Percentiles rank a stretch among this genome's conserved stretches.
Conservation (phyloP, 2,329 filamentous ascomycete genomes). For the Bipolaris zeicola region DNA sequence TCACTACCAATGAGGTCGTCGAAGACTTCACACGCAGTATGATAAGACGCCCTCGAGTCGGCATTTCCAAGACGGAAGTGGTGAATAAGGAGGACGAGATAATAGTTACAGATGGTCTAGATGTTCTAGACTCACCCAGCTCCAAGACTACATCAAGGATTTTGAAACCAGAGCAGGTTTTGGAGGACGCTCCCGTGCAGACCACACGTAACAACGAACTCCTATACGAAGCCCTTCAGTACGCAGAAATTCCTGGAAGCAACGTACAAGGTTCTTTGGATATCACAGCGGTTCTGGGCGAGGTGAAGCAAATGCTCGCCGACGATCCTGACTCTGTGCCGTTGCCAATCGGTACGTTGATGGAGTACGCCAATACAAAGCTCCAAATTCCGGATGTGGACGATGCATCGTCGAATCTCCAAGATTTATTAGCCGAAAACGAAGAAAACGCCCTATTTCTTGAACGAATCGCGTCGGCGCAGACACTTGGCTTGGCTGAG, state of each 20-base stretch:
- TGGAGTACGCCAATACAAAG: conserved; percentile 25
- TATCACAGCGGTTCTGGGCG: conserved; percentile 18
- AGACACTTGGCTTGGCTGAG: conserved; percentile 19
- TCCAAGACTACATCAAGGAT: conserved; percentile 14
- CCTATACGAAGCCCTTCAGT: conserved; percentile 23
- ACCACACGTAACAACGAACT: conserved; percentile 13
- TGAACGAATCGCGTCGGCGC: conserved; percentile 22
- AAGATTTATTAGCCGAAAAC: conserved; percentile 20
- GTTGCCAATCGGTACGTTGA: conserved; percentile 25
- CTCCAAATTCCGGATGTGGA: conserved; percentile 40
- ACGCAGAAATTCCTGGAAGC: neutral
- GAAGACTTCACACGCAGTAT: conserved; percentile 28
- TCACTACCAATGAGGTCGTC: conserved; percentile 8
- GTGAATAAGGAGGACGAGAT: conserved; percentile 34
- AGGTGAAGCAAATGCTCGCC: conserved; percentile 21
- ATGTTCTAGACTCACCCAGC: conserved; percentile 12
- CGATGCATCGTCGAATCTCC: conserved; percentile 31
- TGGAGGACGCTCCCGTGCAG: neutral
- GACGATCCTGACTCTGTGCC: conserved; percentile 6
- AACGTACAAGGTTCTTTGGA: conserved; percentile 11
- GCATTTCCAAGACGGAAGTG: neutral
- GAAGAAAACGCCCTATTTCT: conserved; percentile 9
- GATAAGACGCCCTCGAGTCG: conserved; percentile 10
- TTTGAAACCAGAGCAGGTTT: conserved; percentile 2
- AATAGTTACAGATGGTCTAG: conserved; percentile 34